phyloP scores from a whole-genome alignment of 169 alveolate genomes.

The Plasmodium cynomolgi region DNA sequence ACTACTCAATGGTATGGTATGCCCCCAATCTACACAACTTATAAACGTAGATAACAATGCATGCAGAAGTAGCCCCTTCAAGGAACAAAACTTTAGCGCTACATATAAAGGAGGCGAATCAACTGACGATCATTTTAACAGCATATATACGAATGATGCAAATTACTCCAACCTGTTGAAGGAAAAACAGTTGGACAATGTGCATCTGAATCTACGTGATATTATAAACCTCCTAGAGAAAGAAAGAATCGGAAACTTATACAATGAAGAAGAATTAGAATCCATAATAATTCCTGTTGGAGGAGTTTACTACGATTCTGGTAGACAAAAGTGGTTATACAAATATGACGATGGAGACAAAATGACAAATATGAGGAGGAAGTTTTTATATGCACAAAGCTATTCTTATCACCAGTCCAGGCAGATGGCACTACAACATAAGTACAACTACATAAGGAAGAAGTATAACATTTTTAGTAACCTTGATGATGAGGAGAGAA shows the following conservation, averaged over 20 bases:
- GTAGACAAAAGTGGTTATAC: slow-evolving; percentile 21
- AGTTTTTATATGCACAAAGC: slow-evolving; percentile 1
- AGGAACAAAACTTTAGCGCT: background rate
- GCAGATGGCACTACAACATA: slow-evolving; percentile 41
- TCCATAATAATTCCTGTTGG: slow-evolving; percentile 24
- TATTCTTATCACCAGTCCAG: slow-evolving; percentile 56
- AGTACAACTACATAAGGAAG: slow-evolving; percentile 34
- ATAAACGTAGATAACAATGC: background rate
- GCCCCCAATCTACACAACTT: background rate
- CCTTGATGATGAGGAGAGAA: slow-evolving; percentile 35
- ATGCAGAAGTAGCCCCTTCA: background rate
- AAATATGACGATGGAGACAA: slow-evolving; percentile 9
- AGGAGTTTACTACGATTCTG: slow-evolving; percentile 45
- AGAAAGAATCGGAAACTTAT: slow-evolving; percentile 55
- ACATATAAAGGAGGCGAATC: background rate
- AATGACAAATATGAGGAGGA: slow-evolving; percentile 9
- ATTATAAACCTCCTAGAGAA: slow-evolving; percentile 53
- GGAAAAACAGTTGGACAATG: background rate
- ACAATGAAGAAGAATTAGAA: slow-evolving; percentile 64
- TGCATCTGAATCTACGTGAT: slow-evolving; percentile 36
- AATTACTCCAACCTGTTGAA: background rate
- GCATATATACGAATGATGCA: background rate
- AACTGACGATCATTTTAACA: background rate
- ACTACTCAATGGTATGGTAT: background rate
- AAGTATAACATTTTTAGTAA: slow-evolving; percentile 49